Evolutionary conservation across 1,284 basidiomycete genomes (phyloP).

Genomic region (Fomitopsis palustris): DNA sequence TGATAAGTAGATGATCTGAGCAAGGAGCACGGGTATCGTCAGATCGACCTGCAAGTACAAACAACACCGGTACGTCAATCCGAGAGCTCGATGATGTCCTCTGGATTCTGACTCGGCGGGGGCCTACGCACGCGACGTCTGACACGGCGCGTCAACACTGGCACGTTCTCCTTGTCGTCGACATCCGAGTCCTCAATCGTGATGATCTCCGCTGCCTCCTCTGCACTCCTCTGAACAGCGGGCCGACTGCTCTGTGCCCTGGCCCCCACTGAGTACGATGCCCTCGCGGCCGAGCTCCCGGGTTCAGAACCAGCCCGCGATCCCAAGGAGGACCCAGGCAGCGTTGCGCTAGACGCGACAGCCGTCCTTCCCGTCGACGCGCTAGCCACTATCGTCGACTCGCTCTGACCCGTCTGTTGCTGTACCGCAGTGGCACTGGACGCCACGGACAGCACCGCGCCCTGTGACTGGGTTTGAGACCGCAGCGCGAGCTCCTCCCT

Average conservation of each 20-base stretch:
- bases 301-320: slow-evolving; percentile 6
- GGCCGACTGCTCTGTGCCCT: not conserved
- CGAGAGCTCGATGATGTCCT: slow-evolving; percentile 22
- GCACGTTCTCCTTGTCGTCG: slow-evolving; percentile 62
- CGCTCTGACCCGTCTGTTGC: not conserved
- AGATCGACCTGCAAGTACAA: not conserved
- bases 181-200: slow-evolving; percentile 45
- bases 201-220: slow-evolving; percentile 27
- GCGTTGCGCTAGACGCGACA: not conserved
- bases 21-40: not conserved
- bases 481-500: slow-evolving; percentile 21
- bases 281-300: not conserved
- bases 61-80: slow-evolving; percentile 8
- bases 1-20: not conserved
- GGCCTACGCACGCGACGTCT: slow-evolving; percentile 33
- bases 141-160: slow-evolving; percentile 50
- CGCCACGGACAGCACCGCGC: slow-evolving; percentile 7
- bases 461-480: not conserved
- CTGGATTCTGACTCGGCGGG: slow-evolving; percentile 3
- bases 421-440: not conserved
- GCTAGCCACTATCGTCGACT: not conserved
- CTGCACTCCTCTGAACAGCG: not conserved
- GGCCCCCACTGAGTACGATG: not conserved
- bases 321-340: slow-evolving; percentile 1
- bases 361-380: not conserved